Percentiles rank a stretch among this genome's conserved stretches.
phyloP scores from a whole-genome alignment of 192 early-diverging fungal species.

The Gamsiella multidivaricata region DNA sequence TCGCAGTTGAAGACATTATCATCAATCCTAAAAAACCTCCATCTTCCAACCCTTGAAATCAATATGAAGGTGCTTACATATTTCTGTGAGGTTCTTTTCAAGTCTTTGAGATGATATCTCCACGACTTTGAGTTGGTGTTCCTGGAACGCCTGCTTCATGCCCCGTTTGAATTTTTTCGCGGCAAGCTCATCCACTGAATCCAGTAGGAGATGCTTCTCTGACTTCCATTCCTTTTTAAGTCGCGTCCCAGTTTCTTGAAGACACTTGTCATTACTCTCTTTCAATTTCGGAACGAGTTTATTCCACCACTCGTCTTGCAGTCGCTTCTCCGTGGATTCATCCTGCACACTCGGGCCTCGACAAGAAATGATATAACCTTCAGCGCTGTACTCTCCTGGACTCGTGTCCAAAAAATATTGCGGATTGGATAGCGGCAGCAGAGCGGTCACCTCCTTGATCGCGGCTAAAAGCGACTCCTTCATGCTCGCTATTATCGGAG shows the following conservation, averaged over 20 bases:
- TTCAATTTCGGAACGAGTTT: slow-evolving; percentile 23
- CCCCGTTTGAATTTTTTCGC: no score
- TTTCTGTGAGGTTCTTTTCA: no score
- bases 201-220: background rate
- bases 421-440: slow-evolving; percentile 9
- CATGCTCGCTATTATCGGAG: slow-evolving; percentile 4
- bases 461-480: slow-evolving; percentile 1
- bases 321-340: slow-evolving; percentile 25
- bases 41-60: no score
- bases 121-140: no score
- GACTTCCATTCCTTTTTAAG: slow-evolving; percentile 19
- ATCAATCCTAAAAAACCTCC: no score
- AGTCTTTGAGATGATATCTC: no score
- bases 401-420: slow-evolving; percentile 21
- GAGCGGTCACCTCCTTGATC: slow-evolving; percentile 14
- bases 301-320: slow-evolving; percentile 21
- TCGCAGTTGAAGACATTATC: no score
- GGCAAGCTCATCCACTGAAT: no score
- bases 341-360: slow-evolving; percentile 13
- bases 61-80: no score
- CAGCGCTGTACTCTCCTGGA: slow-evolving; percentile 5
- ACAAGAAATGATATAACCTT: slow-evolving; percentile 6
- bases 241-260: slow-evolving; percentile 16
- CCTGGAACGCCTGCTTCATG: no score
- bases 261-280: slow-evolving; percentile 4